Evolutionary conservation across 192 early-diverging fungal species (phyloP), one percentile per base, ranked within the genome.

Genomic region (Entophlyctis helioformis): DNA sequence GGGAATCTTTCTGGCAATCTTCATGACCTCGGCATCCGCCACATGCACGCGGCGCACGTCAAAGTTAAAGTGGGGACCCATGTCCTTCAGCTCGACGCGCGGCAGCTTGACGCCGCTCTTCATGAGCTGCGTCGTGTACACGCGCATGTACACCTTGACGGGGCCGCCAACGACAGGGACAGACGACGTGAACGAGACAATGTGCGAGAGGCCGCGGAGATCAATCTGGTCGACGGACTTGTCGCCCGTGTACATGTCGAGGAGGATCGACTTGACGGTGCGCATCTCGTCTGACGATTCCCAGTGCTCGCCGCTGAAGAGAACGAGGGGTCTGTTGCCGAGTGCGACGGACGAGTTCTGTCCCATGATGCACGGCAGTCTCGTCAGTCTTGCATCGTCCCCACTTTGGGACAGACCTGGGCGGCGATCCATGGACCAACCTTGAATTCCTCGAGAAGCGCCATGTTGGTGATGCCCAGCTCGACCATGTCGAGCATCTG

Each of bases 401-500:
- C n/a, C n/a, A n/a, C n/a, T n/a, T n/a, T n/a, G n/a, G n/a, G n/a
- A n/a, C n/a, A n/a, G n/a, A n/a, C n/a, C n/a, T n/a, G n/a, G n/a
- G n/a, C n/a, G n/a, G n/a, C n/a, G n/a, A n/a, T n/a, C n/a, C n/a
- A n/a, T n/a, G 10, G 23, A 9, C 36, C 18, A 57, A 64, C 69
- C 60, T 80, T 84, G 51, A 91, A 83, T 27, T 78, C 72, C 36
- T 69, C 66, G 71, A 90, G 83, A 0, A 84, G 59, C 22, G 67
- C 60, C 31, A 73, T 73, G 23, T 76, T 64, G 45, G 82, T 78
- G 15, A 98, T 72, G 6, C 87, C 86, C 31, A 98, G 57, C 62
- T 98, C 96, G 31, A 94, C 61, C 89, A 96, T 92, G 53, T 98
- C 93, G 50, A 98, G 63, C 34, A 97, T 59, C 56, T 90, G 83